A percentile compares a stretch with the other conserved stretches of the same genome.
Evolutionary conservation across 495 filamentous ascomycete genomes (phyloP).

Genomic region (Hypoxylon fuscum): DNA sequence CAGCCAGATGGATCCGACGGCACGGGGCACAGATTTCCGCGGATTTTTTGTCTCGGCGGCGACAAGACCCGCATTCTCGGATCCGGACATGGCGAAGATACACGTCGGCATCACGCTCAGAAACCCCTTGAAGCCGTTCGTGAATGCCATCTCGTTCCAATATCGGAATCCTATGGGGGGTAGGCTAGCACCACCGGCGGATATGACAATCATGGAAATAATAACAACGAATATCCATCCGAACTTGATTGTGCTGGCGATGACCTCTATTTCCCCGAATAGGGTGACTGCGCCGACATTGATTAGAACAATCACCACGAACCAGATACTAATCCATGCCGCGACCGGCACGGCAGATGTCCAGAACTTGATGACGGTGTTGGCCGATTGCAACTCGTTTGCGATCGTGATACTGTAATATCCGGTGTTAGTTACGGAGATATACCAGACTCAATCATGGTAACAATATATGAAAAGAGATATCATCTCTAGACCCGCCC

Average conservation of each 20-base stretch:
- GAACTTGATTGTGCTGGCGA: conserved; percentile 71
- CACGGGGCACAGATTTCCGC: conserved; percentile 61
- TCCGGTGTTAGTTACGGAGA: conserved; percentile 10
- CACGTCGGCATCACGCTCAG: conserved; percentile 69
- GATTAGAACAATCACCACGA: conserved; percentile 68
- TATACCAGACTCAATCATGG: no score
- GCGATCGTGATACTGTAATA: conserved; percentile 63
- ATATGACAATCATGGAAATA: conserved; percentile 67
- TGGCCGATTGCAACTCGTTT: conserved; percentile 70
- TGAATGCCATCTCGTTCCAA: conserved; percentile 64
- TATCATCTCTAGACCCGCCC: not conserved
- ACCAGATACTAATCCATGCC: conserved; percentile 67
- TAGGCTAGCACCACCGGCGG: conserved; percentile 63
- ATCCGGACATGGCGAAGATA: conserved; percentile 69
- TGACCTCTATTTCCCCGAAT: conserved; percentile 73
- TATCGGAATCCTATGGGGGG: conserved; percentile 53
- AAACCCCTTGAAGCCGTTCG: conserved; percentile 66
- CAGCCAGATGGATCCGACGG: conserved; percentile 67
- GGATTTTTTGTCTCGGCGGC: conserved; percentile 68
- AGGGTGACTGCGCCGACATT: conserved; percentile 68
- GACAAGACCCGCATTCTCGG: conserved; percentile 67
- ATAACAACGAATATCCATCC: conserved; percentile 70
- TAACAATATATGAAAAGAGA: no score
- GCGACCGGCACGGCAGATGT: conserved; percentile 55
- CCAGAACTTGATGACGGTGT: conserved; percentile 72